Percentiles rank a stretch among this genome's conserved stretches.
Conservation (phyloP, 371 early-diverging fungal species). For the Mortierella sp. region DNA sequence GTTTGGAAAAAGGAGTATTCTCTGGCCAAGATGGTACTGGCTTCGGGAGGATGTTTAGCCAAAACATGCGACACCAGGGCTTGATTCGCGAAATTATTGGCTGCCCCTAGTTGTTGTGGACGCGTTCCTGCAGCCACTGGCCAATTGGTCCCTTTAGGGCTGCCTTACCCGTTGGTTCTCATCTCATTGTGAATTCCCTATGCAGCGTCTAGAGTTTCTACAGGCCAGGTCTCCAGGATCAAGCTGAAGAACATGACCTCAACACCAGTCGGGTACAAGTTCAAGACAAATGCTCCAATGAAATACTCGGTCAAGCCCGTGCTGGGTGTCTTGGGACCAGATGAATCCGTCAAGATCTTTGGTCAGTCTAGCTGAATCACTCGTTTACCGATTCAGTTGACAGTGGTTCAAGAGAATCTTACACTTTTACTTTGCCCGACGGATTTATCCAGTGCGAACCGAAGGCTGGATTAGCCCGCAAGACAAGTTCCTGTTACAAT, state of each 20-base stretch:
- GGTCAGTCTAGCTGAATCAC: slow-evolving; percentile 29
- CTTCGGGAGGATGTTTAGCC: too few relatives aligned
- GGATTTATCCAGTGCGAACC: slow-evolving; percentile 41
- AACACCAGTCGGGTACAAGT: slow-evolving; percentile 64
- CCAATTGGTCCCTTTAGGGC: too few relatives aligned
- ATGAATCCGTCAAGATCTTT: slow-evolving; percentile 60
- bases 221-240: slow-evolving; percentile 48
- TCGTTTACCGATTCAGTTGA: too few relatives aligned
- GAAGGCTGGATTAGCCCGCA: slow-evolving; percentile 49
- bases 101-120: not conserved
- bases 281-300: slow-evolving; percentile 73
- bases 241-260: slow-evolving; percentile 55
- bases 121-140: slow-evolving; percentile 4
- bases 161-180: too few relatives aligned
- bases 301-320: slow-evolving; percentile 70
- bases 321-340: slow-evolving; percentile 57
- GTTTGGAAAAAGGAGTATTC: too few relatives aligned
- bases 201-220: slow-evolving; percentile 25
- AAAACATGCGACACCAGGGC: slow-evolving; percentile 18
- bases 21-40: too few relatives aligned
- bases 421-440: too few relatives aligned
- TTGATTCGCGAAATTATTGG: slow-evolving; percentile 8
- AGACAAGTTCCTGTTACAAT: slow-evolving; percentile 44
- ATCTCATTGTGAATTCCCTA: too few relatives aligned
- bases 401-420: too few relatives aligned